Percentiles rank a stretch among this genome's conserved stretches.
These are phyloP conservation scores for Candida smagusa DNA, from an alignment of 1,139 yeast species.

Conservation along the genomic window DNA sequence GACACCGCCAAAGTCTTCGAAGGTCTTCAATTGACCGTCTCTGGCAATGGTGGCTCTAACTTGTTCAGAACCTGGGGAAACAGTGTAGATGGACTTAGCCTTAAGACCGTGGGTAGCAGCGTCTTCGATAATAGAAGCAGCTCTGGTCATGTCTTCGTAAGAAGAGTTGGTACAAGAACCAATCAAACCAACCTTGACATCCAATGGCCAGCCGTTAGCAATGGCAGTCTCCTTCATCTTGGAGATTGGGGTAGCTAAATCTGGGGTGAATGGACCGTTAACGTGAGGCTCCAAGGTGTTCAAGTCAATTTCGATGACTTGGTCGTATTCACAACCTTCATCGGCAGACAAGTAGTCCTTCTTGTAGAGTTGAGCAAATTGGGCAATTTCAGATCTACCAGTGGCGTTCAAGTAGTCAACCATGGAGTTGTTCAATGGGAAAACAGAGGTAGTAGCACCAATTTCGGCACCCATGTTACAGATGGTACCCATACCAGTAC, in stretches of 20 bases:
- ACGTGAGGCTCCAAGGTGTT: conserved; percentile 95
- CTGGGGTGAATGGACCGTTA: conserved; percentile 99
- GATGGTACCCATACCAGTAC: conserved; percentile 99
- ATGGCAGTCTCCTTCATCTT: conserved; percentile 86
- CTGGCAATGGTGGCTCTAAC: conserved; percentile 97
- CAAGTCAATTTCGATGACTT: conserved; percentile 91
- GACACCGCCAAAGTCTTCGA: conserved; percentile 90
- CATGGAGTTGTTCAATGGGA: conserved; percentile 96
- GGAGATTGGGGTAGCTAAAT: conserved; percentile 95
- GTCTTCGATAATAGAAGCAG: conserved; percentile 89
- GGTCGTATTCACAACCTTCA: conserved; percentile 93
- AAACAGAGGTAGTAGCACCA: conserved; percentile 98
- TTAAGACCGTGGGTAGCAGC: conserved; percentile 89
- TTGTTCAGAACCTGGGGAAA: conserved; percentile 99
- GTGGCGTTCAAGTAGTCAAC: conserved; percentile 86
- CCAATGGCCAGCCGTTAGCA: conserved; percentile 90
- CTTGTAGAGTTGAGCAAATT: conserved; percentile 73
- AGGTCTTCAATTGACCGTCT: conserved; percentile 90
- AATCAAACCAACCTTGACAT: conserved; percentile 92
- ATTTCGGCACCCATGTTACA: conserved; percentile 99
- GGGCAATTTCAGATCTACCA: conserved; percentile 77
- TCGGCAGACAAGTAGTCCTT: conserved; percentile 85
- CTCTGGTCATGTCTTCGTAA: conserved; percentile 97
- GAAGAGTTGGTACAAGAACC: conserved; percentile 99
- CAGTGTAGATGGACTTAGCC: conserved; percentile 86